Percentiles rank a stretch among this genome's conserved stretches.
Conservation (phyloP, 257 asterid genomes). For the Solanum gracilifrons region DNA sequence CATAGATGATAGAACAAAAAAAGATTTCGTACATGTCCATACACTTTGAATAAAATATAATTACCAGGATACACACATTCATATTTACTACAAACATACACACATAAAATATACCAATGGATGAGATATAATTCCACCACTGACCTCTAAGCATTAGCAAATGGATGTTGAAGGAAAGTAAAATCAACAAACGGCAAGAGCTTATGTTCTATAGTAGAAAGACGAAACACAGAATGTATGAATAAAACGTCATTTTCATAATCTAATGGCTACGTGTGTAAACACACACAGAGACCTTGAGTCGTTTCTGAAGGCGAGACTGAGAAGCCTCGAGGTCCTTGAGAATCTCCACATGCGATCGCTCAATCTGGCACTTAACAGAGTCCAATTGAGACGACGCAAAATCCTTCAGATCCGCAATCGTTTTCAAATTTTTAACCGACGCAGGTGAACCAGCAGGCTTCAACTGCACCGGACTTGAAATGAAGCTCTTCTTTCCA, state of each 20-base stretch:
- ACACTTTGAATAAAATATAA: neutral
- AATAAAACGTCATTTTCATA: neutral
- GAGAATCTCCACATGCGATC: conserved; percentile 55
- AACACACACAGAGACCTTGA: conserved; percentile 37
- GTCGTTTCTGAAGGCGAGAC: conserved; percentile 68
- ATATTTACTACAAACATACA: neutral
- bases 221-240: neutral
- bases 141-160: neutral
- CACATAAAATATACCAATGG: neutral
- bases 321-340: conserved; percentile 71
- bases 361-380: neutral
- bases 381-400: conserved; percentile 21
- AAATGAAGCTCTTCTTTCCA: conserved; percentile 9
- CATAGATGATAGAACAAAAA: neutral
- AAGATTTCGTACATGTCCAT: neutral
- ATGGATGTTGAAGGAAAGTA: neutral
- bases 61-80: neutral
- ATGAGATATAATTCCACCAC: neutral
- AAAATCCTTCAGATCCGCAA: conserved; percentile 62
- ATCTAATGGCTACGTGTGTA: neutral
- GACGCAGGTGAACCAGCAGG: conserved; percentile 24
- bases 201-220: neutral
- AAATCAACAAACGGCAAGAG: neutral
- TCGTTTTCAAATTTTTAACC: conserved; percentile 30
- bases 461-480: conserved; percentile 26